These are phyloP conservation scores for Vanilla planifolia DNA, from an alignment of 106 monocot genomes.

Conservation along the genomic window DNA sequence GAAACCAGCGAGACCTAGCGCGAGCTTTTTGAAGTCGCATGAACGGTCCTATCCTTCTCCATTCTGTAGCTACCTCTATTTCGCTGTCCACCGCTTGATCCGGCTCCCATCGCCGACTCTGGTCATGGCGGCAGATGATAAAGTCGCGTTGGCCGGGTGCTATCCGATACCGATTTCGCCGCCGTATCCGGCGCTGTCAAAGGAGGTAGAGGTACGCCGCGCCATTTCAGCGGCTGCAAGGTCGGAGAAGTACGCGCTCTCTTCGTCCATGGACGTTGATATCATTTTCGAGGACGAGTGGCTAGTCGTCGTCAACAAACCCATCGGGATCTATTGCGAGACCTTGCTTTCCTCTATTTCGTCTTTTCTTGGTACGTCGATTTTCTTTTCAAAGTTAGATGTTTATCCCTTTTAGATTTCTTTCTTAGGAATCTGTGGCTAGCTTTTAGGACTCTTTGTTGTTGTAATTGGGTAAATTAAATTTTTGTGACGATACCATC, in stretches of 20 bases:
- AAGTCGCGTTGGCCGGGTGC: too few relatives aligned
- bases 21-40: too few relatives aligned
- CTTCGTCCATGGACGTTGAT: conserved; percentile 7
- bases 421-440: too few relatives aligned
- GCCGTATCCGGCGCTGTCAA: conserved; percentile 69
- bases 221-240: conserved; percentile 68
- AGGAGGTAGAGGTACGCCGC: conserved; percentile 64
- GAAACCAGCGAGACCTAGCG: too few relatives aligned
- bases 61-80: too few relatives aligned
- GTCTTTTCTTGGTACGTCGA: conserved; percentile 11
- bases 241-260: conserved; percentile 37
- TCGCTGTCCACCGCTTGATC: too few relatives aligned
- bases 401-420: not conserved
- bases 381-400: not conserved
- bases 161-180: conserved; percentile 76
- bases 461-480: too few relatives aligned
- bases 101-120: too few relatives aligned
- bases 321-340: conserved; percentile 87
- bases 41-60: too few relatives aligned
- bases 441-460: too few relatives aligned
- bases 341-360: conserved; percentile 50
- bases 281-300: conserved; percentile 80
- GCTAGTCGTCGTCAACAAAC: conserved; percentile 77
- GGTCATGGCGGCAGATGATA: too few relatives aligned
- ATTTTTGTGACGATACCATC: too few relatives aligned